Conservation (phyloP, 176 grass and related monocot genomes). For the Oryza longistaminata region DNA sequence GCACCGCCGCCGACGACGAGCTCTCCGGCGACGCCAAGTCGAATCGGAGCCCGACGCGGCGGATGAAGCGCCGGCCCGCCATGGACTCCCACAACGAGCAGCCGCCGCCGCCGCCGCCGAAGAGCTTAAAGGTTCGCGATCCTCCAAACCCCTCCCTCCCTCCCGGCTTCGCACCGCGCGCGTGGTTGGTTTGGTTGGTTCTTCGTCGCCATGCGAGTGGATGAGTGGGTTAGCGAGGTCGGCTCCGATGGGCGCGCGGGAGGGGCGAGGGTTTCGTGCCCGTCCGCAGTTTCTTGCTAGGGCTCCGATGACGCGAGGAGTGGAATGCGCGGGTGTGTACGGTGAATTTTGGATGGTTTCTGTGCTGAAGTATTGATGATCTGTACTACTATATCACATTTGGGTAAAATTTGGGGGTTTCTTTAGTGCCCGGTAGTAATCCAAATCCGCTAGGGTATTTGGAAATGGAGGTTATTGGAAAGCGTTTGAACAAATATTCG, state of each 20-base stretch:
- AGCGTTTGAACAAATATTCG: background rate
- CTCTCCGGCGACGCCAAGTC: too few species aligned
- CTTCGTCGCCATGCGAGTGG: background rate
- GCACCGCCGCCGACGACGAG: too few species aligned
- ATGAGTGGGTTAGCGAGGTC: background rate
- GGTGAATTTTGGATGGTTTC: background rate
- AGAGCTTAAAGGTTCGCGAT: slow-evolving; percentile 34
- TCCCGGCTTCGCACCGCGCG: background rate
- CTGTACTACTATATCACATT: background rate
- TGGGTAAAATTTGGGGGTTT: background rate
- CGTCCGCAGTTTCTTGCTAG: too few species aligned
- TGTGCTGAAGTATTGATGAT: background rate
- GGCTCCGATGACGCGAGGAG: background rate
- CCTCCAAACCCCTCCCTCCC: background rate
- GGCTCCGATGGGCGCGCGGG: too few species aligned
- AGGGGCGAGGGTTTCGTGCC: background rate
- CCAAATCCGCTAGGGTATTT: background rate
- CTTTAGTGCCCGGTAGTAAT: background rate
- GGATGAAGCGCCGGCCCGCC: background rate
- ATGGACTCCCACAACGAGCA: slow-evolving; percentile 19
- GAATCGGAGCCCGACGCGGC: background rate
- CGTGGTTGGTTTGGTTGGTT: background rate
- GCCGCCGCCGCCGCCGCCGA: background rate
- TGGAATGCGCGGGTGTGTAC: background rate
- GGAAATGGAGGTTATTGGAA: background rate